Conservation (phyloP, 768 basidiomycete genomes). For the Agaricus subrufescens region DNA sequence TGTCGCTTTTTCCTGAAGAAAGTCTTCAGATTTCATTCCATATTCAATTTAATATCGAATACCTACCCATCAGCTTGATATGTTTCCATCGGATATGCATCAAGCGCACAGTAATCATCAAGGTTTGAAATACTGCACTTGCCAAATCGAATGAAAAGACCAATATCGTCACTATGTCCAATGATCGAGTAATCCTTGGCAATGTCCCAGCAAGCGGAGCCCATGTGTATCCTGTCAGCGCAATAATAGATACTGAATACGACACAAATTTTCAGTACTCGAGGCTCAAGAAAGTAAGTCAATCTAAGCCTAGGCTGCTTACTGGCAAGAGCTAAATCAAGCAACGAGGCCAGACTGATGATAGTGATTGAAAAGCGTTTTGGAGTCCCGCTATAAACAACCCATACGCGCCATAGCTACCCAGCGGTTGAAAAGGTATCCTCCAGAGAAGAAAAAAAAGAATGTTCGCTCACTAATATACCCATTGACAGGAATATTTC, state of each 20-base stretch:
- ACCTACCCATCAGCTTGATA: not conserved
- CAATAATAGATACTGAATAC: too few relatives aligned
- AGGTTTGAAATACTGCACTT: not conserved
- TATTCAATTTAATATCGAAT: not conserved
- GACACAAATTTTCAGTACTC: not conserved
- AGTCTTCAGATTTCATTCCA: not conserved
- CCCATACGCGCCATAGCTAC: not conserved
- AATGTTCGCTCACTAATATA: not conserved
- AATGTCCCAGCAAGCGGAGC: not conserved
- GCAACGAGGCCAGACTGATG: not conserved
- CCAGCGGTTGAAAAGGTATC: not conserved
- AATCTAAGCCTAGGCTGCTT: not conserved
- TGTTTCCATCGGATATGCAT: not conserved
- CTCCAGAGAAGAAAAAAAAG: not conserved
- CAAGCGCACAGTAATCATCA: not conserved
- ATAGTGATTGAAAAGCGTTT: not conserved
- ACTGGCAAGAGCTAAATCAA: not conserved
- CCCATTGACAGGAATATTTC: not conserved
- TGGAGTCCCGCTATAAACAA: not conserved
- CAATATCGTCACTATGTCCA: not conserved
- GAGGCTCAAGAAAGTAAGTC: too few relatives aligned
- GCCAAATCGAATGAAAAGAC: not conserved
- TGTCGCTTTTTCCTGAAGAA: too few relatives aligned
- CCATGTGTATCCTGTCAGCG: not conserved
- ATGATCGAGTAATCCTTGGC: too few relatives aligned